Conservation (phyloP, 169 alveolate species). For the Plasmodium ovale region DNA sequence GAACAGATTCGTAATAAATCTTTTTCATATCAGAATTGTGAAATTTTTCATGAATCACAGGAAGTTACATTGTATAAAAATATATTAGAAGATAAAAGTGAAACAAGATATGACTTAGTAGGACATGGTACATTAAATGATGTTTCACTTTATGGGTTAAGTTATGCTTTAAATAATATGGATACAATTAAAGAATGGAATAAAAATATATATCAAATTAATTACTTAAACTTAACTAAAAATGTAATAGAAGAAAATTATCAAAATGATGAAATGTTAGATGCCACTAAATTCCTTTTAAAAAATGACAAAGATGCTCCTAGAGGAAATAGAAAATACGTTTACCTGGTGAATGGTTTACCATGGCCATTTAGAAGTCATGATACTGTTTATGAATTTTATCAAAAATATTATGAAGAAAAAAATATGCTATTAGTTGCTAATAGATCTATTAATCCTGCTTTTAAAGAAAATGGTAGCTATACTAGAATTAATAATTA, state of each 20-base stretch:
- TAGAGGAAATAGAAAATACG: neutral
- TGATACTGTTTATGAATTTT: constrained; percentile 30
- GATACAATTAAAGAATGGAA: constrained; percentile 35
- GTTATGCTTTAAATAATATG: constrained; percentile 9
- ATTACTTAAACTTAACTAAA: constrained; percentile 29
- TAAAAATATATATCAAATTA: constrained; percentile 17
- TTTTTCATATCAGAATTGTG: neutral
- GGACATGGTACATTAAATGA: constrained; percentile 32
- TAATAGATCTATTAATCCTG: constrained; percentile 6
- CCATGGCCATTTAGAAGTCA: constrained; percentile 73
- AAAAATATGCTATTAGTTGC: constrained; percentile 32
- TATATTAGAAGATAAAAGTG: neutral
- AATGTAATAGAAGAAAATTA: neutral
- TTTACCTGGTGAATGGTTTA: constrained; percentile 25
- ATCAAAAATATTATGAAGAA: constrained; percentile 24
- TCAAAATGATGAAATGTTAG: neutral
- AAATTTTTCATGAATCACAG: neutral
- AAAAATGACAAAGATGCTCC: neutral
- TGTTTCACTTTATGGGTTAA: constrained; percentile 35
- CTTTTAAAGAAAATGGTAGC: neutral
- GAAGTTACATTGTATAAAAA: constrained; percentile 26
- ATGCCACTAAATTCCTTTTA: neutral
- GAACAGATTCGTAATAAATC: neutral
- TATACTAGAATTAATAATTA: constrained; percentile 36
- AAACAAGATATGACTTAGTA: constrained; percentile 31